Base-by-base conservation (phyloP, 805 yeast species). In the Babjeviella inositovora region DNA sequence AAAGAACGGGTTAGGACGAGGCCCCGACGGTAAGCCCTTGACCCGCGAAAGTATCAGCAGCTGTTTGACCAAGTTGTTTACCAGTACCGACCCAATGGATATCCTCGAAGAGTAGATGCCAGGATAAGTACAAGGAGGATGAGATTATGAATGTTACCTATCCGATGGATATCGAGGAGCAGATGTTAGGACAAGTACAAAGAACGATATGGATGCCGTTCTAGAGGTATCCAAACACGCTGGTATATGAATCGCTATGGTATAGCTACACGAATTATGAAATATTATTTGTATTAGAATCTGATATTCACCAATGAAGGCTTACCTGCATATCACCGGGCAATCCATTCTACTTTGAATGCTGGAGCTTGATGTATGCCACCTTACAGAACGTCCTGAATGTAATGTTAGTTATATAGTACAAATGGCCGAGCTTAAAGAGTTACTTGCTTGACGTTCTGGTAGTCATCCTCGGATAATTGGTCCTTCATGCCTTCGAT, bases 381-480 rank as follows among this genome's bases (percentile, higher is more conserved):
- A 51, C 42, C 29, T 50, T 51, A 22, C 38, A 29, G 30, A 42
- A 53, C 7, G 56, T 39, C 25, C 56, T 48, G 25, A 11, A 13
- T 11, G 18, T 13, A 25, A 23, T n/a, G 14, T 19, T 21, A n/a
- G 10, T 14, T 6, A 17, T 15, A 21, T 19, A 16, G 24, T n/a
- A 22, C 18, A 27, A 17, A 17, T 15, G 21, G 18, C 23, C 24
- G 28, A 27, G 29, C 38, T 8, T 13, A 5, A 11, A 27, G 15
- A 8, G 21, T 37, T 32, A 62, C 63, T 46, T 58, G 52, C 59
- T 58, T 59, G 14, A 69, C 57, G 1, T 53, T 32, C 20, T 53
- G 47, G 23, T 54, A 56, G 34, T 72, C 79, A 23, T 72, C 79
- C 13, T 47, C 49, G 29, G 69, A 59, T 19, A 73, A 42, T 27